Evolutionary conservation across 768 basidiomycete species (phyloP).

Genomic region (Piloderma croceum): DNA sequence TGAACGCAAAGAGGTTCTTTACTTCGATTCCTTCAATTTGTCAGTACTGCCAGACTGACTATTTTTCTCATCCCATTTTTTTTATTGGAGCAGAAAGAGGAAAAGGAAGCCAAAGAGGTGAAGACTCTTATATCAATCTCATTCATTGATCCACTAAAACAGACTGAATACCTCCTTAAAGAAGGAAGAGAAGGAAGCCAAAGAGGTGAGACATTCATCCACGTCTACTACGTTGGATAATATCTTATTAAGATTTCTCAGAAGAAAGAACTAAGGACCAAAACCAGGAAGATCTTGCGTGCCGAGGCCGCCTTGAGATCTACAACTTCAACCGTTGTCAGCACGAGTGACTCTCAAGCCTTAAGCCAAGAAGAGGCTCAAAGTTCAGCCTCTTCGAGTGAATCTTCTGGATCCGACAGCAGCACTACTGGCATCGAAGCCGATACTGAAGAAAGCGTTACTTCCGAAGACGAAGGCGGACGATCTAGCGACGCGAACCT

Average conservation of each 20-base stretch:
- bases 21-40: conserved; percentile 2
- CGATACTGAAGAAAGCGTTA: conserved; percentile 71
- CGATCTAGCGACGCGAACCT: conserved; percentile 26
- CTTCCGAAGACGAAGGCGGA: conserved; percentile 65
- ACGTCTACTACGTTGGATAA: background rate
- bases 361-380: conserved; percentile 1
- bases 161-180: conserved; percentile 19
- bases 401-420: conserved; percentile 37
- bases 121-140: conserved; percentile 10
- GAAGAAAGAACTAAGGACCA: conserved; percentile 49
- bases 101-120: conserved; percentile 55
- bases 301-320: conserved; percentile 24
- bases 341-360: conserved; percentile 16
- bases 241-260: conserved; percentile 27
- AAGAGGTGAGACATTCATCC: conserved; percentile 32
- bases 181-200: conserved; percentile 41
- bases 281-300: conserved; percentile 44
- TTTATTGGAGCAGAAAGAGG: conserved; percentile 48
- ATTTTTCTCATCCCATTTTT: too few species aligned
- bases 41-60: too few species aligned
- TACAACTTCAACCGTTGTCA: conserved; percentile 7
- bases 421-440: conserved; percentile 59
- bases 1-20: conserved; percentile 36
- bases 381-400: conserved; percentile 12
- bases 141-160: conserved; percentile 11